A percentile compares a stretch with the other conserved stretches of the same genome.
Conservation (phyloP, 2,329 filamentous ascomycete genomes). For the Xylariaceae sp. region DNA sequence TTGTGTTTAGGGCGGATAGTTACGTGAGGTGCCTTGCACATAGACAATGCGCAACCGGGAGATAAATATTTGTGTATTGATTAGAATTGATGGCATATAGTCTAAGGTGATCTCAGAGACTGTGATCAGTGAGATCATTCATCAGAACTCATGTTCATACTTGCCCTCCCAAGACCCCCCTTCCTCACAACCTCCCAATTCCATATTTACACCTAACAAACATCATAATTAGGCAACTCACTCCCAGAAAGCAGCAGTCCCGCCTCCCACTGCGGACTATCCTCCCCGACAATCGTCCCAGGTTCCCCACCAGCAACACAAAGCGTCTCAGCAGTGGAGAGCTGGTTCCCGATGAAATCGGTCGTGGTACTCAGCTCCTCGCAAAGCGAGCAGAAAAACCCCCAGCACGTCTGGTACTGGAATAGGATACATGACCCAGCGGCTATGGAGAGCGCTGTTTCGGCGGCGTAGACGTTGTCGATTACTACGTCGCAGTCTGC, state of each 20-base stretch:
- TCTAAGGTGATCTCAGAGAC: too few species aligned
- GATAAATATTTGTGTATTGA: too few species aligned
- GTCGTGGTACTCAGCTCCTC: slow-evolving; percentile 32
- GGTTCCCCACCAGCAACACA: slow-evolving; percentile 33
- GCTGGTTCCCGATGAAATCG: slow-evolving; percentile 35
- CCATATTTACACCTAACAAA: slow-evolving; percentile 31
- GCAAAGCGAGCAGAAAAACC: slow-evolving; percentile 39
- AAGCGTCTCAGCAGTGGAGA: slow-evolving; percentile 32
- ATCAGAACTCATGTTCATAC: too few species aligned
- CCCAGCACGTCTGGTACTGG: slow-evolving; percentile 35
- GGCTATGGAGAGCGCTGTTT: slow-evolving; percentile 30
- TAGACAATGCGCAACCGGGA: too few species aligned
- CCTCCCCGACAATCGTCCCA: slow-evolving; percentile 35
- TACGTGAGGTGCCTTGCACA: too few species aligned
- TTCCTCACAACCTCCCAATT: too few species aligned
- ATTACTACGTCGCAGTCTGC: slow-evolving; percentile 34
- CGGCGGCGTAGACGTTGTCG: slow-evolving; percentile 28
- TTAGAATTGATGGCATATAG: too few species aligned
- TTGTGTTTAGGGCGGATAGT: too few species aligned
- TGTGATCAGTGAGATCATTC: too few species aligned
- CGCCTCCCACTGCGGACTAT: slow-evolving; percentile 36
- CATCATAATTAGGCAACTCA: slow-evolving; percentile 32
- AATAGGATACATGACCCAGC: slow-evolving; percentile 34
- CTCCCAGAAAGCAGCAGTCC: slow-evolving; percentile 32
- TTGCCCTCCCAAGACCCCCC: too few species aligned